Conservation (phyloP, 208 protist genomes). For the Leishmania major region DNA sequence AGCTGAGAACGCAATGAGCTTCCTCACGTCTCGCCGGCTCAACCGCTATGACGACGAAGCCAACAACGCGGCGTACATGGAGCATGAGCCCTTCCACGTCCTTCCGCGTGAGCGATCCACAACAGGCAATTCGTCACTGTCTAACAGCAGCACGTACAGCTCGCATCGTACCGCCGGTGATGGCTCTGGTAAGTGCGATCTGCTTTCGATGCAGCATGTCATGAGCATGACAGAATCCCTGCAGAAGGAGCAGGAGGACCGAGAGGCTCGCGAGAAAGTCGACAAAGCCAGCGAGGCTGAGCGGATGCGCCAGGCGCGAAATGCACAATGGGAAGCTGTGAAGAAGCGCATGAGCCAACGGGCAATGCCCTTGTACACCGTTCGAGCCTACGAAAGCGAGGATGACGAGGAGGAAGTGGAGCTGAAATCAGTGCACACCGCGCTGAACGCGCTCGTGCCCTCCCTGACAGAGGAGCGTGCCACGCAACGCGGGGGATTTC, state of each 20-base stretch:
- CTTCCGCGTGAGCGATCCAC: not conserved
- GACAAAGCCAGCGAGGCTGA: conserved; percentile 6
- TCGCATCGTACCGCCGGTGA: not conserved
- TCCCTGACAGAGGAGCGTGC: conserved; percentile 30
- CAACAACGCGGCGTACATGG: conserved; percentile 17
- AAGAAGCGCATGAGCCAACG: conserved; percentile 38
- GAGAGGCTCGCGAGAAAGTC: conserved; percentile 8
- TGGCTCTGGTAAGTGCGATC: not conserved
- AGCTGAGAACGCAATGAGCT: conserved; percentile 6
- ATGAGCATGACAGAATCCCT: conserved; percentile 21
- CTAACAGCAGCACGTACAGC: not conserved
- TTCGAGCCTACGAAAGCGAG: conserved; percentile 26
- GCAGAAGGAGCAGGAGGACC: conserved; percentile 21
- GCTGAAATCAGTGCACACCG: not conserved
- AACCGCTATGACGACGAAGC: conserved; percentile 26
- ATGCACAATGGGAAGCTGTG: conserved; percentile 37
- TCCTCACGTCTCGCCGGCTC: not conserved
- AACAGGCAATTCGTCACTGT: not conserved
- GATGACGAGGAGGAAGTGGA: conserved; percentile 16
- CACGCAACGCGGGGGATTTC: conserved; percentile 11
- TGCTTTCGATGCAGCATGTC: conserved; percentile 24
- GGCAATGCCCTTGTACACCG: conserved; percentile 12
- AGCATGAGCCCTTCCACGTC: conserved; percentile 17
- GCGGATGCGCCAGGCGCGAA: conserved; percentile 25
- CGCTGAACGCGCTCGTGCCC: conserved; percentile 14